Base-by-base conservation (phyloP, 306 rosid species). In the Rosa lucieae region DNA sequence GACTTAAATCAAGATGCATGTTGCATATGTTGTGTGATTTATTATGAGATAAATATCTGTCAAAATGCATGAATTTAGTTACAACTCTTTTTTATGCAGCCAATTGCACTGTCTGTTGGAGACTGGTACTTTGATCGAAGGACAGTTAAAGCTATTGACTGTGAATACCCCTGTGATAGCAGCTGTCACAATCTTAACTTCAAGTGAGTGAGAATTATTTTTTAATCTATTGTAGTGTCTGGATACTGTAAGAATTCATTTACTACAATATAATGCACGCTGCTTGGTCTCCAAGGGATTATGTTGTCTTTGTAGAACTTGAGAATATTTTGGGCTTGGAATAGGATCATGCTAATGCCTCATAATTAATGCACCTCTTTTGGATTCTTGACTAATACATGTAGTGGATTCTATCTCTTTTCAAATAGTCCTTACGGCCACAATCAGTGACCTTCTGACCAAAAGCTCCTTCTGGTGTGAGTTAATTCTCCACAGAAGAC, bases 81-180 rank as follows among this genome's bases (percentile, higher is more conserved):
- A 35, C 35, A 71, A 63, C 48, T 79, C 76, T 12, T 14, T 14
- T 71, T 23, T 43, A 12, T 87, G 87, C 90, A 93, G 98, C 87
- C 92, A 70, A 72, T 94, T 82, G 98, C 97, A 58, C 39, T 84
- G 67, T 86, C 97, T 46, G 90, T 94, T 78, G 98, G 98, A 86
- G 89, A 94, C 82, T 94, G 98, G 98, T 94, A 73, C 87, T 90
- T 92, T 14, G 87, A 88, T 75, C 88, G 98, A 51, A 56, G 72
- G 81, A 67, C 10, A 39, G 88, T 92, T 55, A 90, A 94, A 86
- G 96, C 89, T 35, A 84, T 89, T 78, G 97, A 94, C 73, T 94
- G 98, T 82, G 87, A 92, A 72, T 92, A 92, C 77, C 97, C 98
- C 35, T 94, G 98, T 80, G 98, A 92, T 91, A 90, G 67, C 10